Base-by-base conservation (phyloP, 2,329 filamentous ascomycete genomes). In the Sclerotinia spermophila region DNA sequence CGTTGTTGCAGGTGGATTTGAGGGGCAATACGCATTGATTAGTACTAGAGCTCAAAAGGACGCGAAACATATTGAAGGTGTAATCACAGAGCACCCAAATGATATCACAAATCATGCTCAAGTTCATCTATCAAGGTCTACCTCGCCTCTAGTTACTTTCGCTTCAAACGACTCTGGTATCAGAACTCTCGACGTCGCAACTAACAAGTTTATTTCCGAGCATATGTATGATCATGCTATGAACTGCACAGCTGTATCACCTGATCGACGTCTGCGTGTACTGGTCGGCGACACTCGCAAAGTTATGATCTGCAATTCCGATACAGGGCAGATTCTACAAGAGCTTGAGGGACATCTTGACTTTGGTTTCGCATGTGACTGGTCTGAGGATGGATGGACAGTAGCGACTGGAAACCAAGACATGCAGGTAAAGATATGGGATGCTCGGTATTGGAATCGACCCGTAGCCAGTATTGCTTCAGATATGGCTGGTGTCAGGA, bases 391-490 rank as follows among this genome's bases (percentile, higher is more conserved):
- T 77, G 92, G 91, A 44, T 89, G 89, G 82, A 90, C 89, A 19
- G 85, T 94, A 30, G 92, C 92, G 19, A 94, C 92, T 0, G 92
- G 89, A 33, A 90, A 90, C 72, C 92, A 95, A 79, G 92, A 95
- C 79, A 90, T 86, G 78, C 86, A 84, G 40, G 85, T 94, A 74
- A 88, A 89, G 73, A 87, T 95, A 64, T 94, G 90, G 89, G 92
- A 95, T 78, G 90, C 91, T 11, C 86, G 92, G 13, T 88, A 86
- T 68, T 92, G 90, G 89, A 84, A 82, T 66, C 80, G 74, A 2
- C 83, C 87, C 0, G 75, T 90, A 13, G 82, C 83, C 27, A 86
- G 85, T 17, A 82, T 94, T 35, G 82, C 85, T 56, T 87, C 87
- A 35, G 86, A 90, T 76, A 88, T 93, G 84, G 88, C 90, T 2